These are phyloP conservation scores for Clavispora santaluciae DNA, from an alignment of 805 yeast genomes.

Conservation along the genomic window DNA sequence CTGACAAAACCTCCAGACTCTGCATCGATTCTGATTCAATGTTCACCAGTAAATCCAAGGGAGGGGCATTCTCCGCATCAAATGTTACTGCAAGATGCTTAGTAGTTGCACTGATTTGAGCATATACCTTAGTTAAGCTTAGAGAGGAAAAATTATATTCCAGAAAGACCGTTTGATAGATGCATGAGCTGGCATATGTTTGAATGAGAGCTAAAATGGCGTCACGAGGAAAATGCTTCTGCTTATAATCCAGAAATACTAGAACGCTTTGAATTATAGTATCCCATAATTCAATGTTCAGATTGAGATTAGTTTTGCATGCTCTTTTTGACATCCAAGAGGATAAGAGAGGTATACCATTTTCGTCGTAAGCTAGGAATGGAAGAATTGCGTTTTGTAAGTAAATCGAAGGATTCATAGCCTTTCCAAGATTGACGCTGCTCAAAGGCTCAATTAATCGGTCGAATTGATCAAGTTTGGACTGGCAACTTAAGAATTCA, in stretches of 20 bases:
- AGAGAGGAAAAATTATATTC: conserved; percentile 17
- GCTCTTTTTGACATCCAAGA: conserved; percentile 20
- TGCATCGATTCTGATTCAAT: not conserved
- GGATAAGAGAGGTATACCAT: conserved; percentile 22
- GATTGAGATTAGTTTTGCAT: not conserved
- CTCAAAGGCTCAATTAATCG: conserved; percentile 22
- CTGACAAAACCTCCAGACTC: not conserved
- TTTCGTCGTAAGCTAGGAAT: conserved; percentile 13
- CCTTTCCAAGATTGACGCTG: not conserved
- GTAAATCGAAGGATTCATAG: conserved; percentile 15
- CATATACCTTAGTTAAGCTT: conserved; percentile 27
- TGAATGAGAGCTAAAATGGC: conserved; percentile 3
- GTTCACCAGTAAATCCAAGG: not conserved
- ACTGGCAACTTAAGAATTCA: conserved; percentile 11
- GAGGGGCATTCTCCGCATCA: not conserved
- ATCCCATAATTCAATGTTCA: conserved; percentile 11
- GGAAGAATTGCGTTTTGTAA: conserved; percentile 28
- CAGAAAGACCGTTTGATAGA: conserved; percentile 4
- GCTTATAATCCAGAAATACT: conserved; percentile 1
- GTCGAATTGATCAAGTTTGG: conserved; percentile 17
- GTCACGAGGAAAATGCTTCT: not conserved
- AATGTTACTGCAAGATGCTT: not conserved
- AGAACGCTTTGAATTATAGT: conserved; percentile 6
- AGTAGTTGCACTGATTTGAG: conserved; percentile 22
- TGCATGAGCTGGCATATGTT: conserved; percentile 5